Evolutionary conservation across 78 protist genomes (phyloP).

Genomic region (Dictyostelium intermedium): DNA sequence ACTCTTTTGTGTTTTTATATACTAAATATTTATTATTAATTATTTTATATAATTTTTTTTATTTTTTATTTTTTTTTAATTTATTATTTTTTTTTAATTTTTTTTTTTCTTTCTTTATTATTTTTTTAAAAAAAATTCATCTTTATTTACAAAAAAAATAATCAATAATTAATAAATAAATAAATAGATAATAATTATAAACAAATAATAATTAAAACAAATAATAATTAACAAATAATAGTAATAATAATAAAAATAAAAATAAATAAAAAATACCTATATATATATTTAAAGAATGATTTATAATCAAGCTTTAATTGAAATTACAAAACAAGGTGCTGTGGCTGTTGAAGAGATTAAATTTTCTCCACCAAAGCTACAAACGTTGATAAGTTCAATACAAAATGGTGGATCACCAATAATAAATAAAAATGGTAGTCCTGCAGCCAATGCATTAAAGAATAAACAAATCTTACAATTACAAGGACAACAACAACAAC

Average conservation of each 20-base stretch:
- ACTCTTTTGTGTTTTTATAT: too few species aligned
- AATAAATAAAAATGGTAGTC: not conserved
- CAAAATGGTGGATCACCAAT: not conserved
- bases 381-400: not conserved
- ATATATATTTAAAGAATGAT: not conserved
- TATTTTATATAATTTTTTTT: too few species aligned
- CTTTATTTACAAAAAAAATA: not conserved
- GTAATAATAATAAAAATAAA: not conserved
- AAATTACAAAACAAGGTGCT: conserved; percentile 66
- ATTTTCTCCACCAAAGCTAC: conserved; percentile 25
- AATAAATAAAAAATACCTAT: not conserved
- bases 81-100: too few species aligned
- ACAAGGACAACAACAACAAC: not conserved
- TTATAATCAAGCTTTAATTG: conserved; percentile 32
- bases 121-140: not conserved
- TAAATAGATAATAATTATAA: not conserved
- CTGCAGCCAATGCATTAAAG: not conserved
- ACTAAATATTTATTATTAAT: too few species aligned
- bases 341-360: conserved; percentile 64
- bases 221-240: not conserved
- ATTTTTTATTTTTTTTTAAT: too few species aligned
- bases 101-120: not conserved
- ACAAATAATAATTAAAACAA: not conserved
- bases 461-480: conserved; percentile 10
- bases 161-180: not conserved